These are phyloP conservation scores for Tetradesmus obliquus DNA, from an alignment of 139 green algal genomes.

Conservation along the genomic window DNA sequence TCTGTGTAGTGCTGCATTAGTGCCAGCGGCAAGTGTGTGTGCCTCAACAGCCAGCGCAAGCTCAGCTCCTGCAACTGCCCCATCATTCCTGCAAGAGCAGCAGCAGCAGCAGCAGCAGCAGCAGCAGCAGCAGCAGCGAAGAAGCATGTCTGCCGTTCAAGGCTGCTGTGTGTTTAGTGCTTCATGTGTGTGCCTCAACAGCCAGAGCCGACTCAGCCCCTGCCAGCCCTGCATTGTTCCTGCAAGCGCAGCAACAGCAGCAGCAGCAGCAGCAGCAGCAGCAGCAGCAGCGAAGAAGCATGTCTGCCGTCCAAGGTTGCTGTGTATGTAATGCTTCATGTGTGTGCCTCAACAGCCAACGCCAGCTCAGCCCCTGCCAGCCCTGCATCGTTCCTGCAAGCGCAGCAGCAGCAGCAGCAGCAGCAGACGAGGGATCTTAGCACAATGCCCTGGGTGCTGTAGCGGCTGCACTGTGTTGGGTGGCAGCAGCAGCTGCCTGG, in stretches of 20 bases:
- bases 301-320: background rate
- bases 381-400: conserved; percentile 85
- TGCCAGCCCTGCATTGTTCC: conserved; percentile 83
- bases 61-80: background rate
- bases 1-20: too few relatives aligned
- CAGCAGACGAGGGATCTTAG: too few relatives aligned
- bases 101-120: background rate
- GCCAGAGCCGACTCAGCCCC: background rate
- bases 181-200: background rate
- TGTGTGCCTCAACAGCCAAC: background rate
- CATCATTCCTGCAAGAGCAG: background rate
- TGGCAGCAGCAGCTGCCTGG: too few relatives aligned
- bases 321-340: background rate
- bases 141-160: background rate
- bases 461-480: too few relatives aligned
- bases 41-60: background rate
- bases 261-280: background rate
- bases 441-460: too few relatives aligned
- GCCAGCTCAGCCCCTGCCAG: background rate
- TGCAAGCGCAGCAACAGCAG: conserved; percentile 14
- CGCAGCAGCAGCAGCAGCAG: background rate
- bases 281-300: background rate
- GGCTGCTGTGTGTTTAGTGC: background rate
- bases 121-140: background rate
- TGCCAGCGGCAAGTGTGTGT: conserved; percentile 60